Conservation (phyloP, 768 basidiomycete genomes). For the Pilatotrama ljubarskyi region DNA sequence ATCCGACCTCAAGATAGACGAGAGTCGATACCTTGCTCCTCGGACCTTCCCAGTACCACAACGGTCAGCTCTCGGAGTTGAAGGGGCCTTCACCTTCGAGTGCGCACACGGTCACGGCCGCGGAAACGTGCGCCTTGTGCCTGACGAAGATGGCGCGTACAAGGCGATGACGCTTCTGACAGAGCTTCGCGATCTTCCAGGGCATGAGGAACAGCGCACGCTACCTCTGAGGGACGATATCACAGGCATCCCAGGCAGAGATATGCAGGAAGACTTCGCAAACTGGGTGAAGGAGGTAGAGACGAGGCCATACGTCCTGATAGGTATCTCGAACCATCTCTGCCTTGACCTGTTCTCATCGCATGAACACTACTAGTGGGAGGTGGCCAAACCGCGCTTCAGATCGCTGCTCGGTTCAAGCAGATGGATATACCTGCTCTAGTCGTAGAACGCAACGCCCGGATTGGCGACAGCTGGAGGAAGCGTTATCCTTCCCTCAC, state of each 20-base stretch:
- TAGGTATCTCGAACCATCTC: background rate
- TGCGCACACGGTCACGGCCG: conserved; percentile 34
- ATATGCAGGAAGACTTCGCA: conserved; percentile 31
- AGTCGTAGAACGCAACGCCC: conserved; percentile 54
- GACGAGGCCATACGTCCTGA: conserved; percentile 36
- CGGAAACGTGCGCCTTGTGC: conserved; percentile 38
- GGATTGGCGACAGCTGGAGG: conserved; percentile 61
- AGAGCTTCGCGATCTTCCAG: conserved; percentile 35
- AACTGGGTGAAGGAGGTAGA: conserved; percentile 40
- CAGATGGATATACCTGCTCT: conserved; percentile 50
- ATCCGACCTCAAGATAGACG: conserved; percentile 31
- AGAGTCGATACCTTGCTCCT: conserved; percentile 23
- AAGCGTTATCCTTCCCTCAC: conserved; percentile 59
- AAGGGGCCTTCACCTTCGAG: conserved; percentile 40
- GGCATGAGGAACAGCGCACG: conserved; percentile 35
- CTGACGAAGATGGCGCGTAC: conserved; percentile 29
- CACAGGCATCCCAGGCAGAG: conserved; percentile 36
- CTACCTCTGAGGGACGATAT: conserved; percentile 37
- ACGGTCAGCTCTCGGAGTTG: conserved; percentile 29
- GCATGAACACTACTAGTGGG: conserved; percentile 39
- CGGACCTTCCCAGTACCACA: conserved; percentile 15
- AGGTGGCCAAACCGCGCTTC: conserved; percentile 68
- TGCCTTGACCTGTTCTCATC: conserved; percentile 16
- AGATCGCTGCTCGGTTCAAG: conserved; percentile 65
- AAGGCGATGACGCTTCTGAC: conserved; percentile 40